phyloP scores from a whole-genome alignment of 106 monocot genomes.

The Xerophyta viscosa region DNA sequence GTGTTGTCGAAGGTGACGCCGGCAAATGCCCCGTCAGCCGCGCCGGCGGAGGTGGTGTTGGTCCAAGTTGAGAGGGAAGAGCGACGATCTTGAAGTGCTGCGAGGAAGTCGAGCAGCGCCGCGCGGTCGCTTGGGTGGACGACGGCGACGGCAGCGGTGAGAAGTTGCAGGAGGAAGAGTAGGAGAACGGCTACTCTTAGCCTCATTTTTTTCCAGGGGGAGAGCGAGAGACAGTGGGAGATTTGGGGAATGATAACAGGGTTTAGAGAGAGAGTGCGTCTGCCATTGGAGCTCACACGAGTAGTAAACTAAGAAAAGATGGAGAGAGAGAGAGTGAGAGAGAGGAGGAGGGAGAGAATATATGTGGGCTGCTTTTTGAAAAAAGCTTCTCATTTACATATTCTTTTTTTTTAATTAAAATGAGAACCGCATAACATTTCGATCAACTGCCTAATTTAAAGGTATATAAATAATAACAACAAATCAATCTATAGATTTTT shows the following conservation, averaged over 20 bases:
- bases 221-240: too few relatives aligned
- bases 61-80: slow-evolving; percentile 7
- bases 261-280: too few relatives aligned
- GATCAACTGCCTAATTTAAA: too few relatives aligned
- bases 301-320: slow-evolving; percentile 9
- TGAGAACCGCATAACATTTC: too few relatives aligned
- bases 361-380: too few relatives aligned
- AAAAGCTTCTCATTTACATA: too few relatives aligned
- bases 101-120: slow-evolving; percentile 30
- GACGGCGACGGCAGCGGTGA: not conserved
- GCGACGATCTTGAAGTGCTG: slow-evolving; percentile 22
- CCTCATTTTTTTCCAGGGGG: too few relatives aligned
- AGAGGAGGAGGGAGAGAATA: slow-evolving; percentile 14
- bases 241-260: too few relatives aligned
- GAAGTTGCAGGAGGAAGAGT: slow-evolving; percentile 9
- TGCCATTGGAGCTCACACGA: too few relatives aligned
- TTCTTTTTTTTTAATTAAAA: too few relatives aligned
- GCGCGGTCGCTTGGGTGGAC: slow-evolving; percentile 25
- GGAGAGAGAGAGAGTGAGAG: slow-evolving; percentile 21
- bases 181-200: not conserved
- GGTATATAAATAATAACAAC: too few relatives aligned
- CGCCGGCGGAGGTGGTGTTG: slow-evolving; percentile 19
- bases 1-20: slow-evolving; percentile 22
- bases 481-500: too few relatives aligned
- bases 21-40: slow-evolving; percentile 18